These are phyloP conservation scores for Stemphylium beticola DNA, from an alignment of 2,329 filamentous ascomycete genomes.

Conservation along the genomic window DNA sequence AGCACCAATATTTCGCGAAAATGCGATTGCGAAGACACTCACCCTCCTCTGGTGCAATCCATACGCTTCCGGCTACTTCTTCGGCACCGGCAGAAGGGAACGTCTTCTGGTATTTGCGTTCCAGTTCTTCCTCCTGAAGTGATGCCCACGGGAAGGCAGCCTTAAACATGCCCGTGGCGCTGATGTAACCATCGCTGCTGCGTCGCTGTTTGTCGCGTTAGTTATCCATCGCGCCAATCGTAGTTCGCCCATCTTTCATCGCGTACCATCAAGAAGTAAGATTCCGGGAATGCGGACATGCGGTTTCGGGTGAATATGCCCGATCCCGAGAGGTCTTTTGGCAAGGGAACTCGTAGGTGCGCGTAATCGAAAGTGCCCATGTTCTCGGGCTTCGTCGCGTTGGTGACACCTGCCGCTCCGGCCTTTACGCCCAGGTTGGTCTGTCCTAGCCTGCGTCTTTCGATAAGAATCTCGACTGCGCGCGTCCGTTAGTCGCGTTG, in stretches of 20 bases:
- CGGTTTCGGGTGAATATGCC: constrained; percentile 85
- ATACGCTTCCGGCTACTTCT: constrained; percentile 95
- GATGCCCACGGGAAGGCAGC: constrained; percentile 83
- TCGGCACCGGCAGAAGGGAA: constrained; percentile 82
- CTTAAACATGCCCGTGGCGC: constrained; percentile 91
- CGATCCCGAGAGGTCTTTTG: constrained; percentile 83
- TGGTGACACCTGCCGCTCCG: constrained; percentile 71
- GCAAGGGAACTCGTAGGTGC: constrained; percentile 88
- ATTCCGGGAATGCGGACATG: constrained; percentile 71
- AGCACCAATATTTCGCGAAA: constrained; percentile 11
- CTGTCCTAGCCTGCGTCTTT: constrained; percentile 87
- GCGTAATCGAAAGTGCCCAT: constrained; percentile 93
- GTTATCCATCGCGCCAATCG: constrained; percentile 24
- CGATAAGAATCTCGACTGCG: constrained; percentile 66
- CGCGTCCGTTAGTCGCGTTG: constrained; percentile 27
- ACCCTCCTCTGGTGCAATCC: constrained; percentile 83
- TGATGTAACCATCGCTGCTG: constrained; percentile 83
- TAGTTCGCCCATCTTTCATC: constrained; percentile 16
- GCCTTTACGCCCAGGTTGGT: constrained; percentile 88
- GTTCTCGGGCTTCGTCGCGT: constrained; percentile 74
- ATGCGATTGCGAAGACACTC: constrained; percentile 25
- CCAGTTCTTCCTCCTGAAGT: constrained; percentile 72
- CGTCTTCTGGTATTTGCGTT: constrained; percentile 84
- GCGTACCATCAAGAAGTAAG: constrained; percentile 90
- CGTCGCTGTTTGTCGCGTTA: constrained; percentile 64